Conservation (phyloP, 164 flowering plant genomes). For the Tinospora cordifolia region DNA sequence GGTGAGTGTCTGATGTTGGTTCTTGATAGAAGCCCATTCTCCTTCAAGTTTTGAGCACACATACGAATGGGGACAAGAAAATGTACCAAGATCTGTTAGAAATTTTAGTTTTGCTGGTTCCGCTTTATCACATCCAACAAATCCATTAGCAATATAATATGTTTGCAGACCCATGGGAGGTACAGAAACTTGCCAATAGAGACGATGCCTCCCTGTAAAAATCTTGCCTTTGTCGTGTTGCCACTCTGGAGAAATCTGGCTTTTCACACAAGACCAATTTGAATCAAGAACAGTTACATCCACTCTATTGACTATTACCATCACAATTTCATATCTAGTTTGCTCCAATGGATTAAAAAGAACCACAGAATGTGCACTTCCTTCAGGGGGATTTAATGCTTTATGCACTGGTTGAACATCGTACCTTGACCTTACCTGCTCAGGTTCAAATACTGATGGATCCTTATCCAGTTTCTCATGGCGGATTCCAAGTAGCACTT, state of each 20-base stretch:
- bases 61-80: constrained; percentile 65
- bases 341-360: constrained; percentile 86
- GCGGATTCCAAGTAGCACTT: constrained; percentile 62
- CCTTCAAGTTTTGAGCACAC: constrained; percentile 53
- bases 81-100: constrained; percentile 22
- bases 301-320: constrained; percentile 64
- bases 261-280: constrained; percentile 80
- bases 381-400: constrained; percentile 49
- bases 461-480: constrained; percentile 59
- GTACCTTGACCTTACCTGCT: constrained; percentile 68
- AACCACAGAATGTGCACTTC: constrained; percentile 58
- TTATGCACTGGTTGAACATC: constrained; percentile 75
- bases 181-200: constrained; percentile 75
- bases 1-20: constrained; percentile 49
- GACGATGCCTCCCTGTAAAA: constrained; percentile 82
- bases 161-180: constrained; percentile 87
- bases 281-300: constrained; percentile 70
- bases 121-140: constrained; percentile 75
- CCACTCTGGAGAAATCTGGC: constrained; percentile 87
- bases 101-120: constrained; percentile 53
- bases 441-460: constrained; percentile 69
- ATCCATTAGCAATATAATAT: constrained; percentile 73
- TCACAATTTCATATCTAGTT: constrained; percentile 79
- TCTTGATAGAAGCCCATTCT: constrained; percentile 44
- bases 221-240: constrained; percentile 50